These are phyloP conservation scores for Cyberlindnera mycetangii DNA, from an alignment of 805 yeast species.

Conservation along the genomic window DNA sequence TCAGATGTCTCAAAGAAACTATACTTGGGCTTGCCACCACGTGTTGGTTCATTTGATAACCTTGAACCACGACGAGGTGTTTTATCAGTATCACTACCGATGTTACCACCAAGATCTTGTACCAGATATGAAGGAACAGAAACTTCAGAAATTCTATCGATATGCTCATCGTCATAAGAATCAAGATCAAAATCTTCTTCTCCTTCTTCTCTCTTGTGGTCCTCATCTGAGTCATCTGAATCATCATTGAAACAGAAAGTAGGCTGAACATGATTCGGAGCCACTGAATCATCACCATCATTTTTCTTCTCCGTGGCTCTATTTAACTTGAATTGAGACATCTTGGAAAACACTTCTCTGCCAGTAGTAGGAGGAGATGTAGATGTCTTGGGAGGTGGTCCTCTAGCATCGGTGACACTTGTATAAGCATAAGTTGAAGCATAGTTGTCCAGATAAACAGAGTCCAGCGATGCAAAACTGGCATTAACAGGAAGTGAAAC, in stretches of 20 bases:
- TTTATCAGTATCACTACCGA: background rate
- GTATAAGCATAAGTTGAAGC: conserved; percentile 24
- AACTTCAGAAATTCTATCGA: conserved; percentile 13
- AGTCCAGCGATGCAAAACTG: conserved; percentile 75
- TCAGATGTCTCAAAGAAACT: conserved; percentile 25
- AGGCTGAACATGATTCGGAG: conserved; percentile 24
- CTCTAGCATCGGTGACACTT: conserved; percentile 19
- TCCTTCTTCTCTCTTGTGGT: conserved; percentile 9
- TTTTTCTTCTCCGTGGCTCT: conserved; percentile 7
- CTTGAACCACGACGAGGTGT: background rate
- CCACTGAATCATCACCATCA: conserved; percentile 19
- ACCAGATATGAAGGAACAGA: conserved; percentile 19
- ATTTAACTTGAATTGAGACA: conserved; percentile 23
- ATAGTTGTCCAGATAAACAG: conserved; percentile 58
- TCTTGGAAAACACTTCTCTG: conserved; percentile 12
- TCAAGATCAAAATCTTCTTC: conserved; percentile 7
- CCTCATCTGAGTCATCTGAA: conserved; percentile 6
- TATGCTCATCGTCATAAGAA: conserved; percentile 4
- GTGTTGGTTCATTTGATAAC: conserved; percentile 17
- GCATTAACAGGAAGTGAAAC: conserved; percentile 68
- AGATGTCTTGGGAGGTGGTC: conserved; percentile 3
- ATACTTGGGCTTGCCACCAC: conserved; percentile 24
- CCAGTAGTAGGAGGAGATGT: background rate
- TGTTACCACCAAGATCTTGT: conserved; percentile 11
- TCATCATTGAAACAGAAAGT: conserved; percentile 13